phyloP scores from a whole-genome alignment of 768 basidiomycete genomes.

The Lactarius sanguifluus region DNA sequence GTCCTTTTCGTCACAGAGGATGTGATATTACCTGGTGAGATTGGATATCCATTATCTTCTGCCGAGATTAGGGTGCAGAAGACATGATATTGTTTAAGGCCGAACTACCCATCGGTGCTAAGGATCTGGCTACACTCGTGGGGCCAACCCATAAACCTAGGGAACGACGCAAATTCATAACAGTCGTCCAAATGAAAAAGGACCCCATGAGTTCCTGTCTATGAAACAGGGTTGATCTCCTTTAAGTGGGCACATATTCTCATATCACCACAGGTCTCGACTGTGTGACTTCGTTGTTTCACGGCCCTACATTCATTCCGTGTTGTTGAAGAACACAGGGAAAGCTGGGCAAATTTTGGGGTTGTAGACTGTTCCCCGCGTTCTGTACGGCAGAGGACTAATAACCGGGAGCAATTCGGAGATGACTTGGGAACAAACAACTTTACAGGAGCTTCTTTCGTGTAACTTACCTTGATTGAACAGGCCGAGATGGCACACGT shows the following conservation, averaged over 20 bases:
- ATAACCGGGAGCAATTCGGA: neutral
- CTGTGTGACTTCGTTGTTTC: neutral
- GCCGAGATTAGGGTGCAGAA: neutral
- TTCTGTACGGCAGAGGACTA: neutral
- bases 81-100: neutral
- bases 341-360: neutral
- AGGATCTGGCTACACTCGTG: neutral
- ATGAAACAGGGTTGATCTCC: neutral
- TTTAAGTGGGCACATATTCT: neutral
- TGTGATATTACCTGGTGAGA: neutral
- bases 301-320: neutral
- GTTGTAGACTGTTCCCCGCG: neutral
- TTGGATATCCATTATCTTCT: neutral
- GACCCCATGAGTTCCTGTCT: neutral
- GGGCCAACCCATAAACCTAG: neutral
- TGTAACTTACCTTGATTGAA: neutral
- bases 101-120: neutral
- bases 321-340: neutral
- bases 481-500: neutral
- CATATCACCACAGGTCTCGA: neutral
- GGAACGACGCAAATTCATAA: too few species aligned
- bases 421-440: neutral
- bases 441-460: neutral
- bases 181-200: neutral
- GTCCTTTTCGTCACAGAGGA: neutral